Percentiles rank a stretch among this genome's conserved stretches.
phyloP scores from a whole-genome alignment of 192 early-diverging fungal species.

The Coemansia furcata region DNA sequence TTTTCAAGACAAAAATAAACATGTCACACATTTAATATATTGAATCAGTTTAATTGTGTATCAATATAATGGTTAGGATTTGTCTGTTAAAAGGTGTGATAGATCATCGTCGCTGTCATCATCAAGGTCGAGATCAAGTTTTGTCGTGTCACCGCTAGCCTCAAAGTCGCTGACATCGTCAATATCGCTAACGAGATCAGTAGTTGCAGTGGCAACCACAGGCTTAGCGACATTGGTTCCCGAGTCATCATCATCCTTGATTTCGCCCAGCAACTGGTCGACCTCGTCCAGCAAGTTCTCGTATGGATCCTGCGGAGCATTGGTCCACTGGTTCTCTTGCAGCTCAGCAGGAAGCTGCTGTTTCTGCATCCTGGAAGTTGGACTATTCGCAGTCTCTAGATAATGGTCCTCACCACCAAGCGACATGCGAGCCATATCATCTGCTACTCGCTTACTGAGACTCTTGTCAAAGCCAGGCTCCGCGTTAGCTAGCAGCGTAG shows the following conservation, averaged over 20 bases:
- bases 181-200: background rate
- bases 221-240: background rate
- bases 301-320: conserved; percentile 46
- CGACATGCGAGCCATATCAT: conserved; percentile 30
- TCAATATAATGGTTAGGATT: background rate
- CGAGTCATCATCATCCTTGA: conserved; percentile 40
- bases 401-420: background rate
- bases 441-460: background rate
- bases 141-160: conserved; percentile 3
- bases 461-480: background rate
- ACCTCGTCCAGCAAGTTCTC: conserved; percentile 54
- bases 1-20: background rate
- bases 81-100: conserved; percentile 18
- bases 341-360: conserved; percentile 3
- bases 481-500: conserved; percentile 14
- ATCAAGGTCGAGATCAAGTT: conserved; percentile 34
- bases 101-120: conserved; percentile 38
- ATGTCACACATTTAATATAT: background rate
- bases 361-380: background rate
- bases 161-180: conserved; percentile 7
- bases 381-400: background rate
- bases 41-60: background rate
- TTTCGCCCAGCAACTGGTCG: conserved; percentile 49
- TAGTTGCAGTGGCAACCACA: background rate
- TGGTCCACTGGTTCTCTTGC: conserved; percentile 4